A percentile compares a stretch with the other conserved stretches of the same genome.
Conservation (phyloP, 1,284 basidiomycete species). For the Fomitopsis betulina region DNA sequence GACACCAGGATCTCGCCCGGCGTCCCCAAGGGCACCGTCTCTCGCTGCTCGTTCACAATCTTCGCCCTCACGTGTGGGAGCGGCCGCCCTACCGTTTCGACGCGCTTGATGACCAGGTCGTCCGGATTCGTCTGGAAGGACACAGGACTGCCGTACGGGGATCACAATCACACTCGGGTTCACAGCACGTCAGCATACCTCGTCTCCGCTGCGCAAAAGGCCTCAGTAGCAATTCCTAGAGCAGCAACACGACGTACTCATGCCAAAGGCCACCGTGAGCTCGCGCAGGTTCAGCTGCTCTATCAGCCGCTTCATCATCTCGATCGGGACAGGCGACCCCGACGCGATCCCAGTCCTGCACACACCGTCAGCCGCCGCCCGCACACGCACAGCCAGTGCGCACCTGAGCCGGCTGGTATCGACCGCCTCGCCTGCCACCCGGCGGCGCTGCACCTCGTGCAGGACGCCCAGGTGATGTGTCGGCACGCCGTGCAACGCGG, state of each 20-base stretch:
- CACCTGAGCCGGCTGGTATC: constrained; percentile 55
- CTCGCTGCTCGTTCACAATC: constrained; percentile 55
- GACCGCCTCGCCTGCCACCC: constrained; percentile 37
- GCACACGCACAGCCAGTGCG: constrained; percentile 5
- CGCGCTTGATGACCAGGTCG: constrained; percentile 68
- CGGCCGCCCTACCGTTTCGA: constrained; percentile 76
- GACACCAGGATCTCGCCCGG: constrained; percentile 75
- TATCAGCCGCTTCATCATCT: constrained; percentile 71
- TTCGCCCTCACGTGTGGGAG: constrained; percentile 79
- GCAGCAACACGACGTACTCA: constrained; percentile 52
- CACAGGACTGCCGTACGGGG: constrained; percentile 54
- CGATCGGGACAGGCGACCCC: constrained; percentile 74
- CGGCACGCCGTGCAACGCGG: constrained; percentile 80
- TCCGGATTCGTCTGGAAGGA: constrained; percentile 71
- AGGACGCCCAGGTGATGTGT: constrained; percentile 80
- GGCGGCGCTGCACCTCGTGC: constrained; percentile 55
- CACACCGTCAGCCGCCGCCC: neutral
- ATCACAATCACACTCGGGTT: neutral
- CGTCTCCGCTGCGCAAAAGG: constrained; percentile 27
- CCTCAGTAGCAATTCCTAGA: neutral
- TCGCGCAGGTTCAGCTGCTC: constrained; percentile 62
- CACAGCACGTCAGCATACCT: constrained; percentile 19
- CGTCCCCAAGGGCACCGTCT: constrained; percentile 57
- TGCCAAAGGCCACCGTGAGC: constrained; percentile 76
- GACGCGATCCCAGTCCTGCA: constrained; percentile 76